Base-by-base conservation (phyloP, 805 yeast genomes). In the Candida michaelii region DNA sequence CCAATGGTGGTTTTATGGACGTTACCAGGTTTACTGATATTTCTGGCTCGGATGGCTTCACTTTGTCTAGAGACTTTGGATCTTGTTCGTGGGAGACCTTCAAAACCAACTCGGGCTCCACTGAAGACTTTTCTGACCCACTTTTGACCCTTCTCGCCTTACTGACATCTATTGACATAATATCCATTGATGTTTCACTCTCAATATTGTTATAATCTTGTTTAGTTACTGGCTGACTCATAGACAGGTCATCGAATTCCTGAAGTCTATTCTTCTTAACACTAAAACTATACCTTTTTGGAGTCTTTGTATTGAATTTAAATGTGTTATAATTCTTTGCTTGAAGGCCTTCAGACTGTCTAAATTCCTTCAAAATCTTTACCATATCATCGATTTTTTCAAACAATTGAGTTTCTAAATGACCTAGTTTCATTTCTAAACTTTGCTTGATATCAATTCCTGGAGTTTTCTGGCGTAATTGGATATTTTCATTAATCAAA, bases 401-500 rank as follows among this genome's bases (percentile, higher is more conserved):
- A 11, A 62, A 47, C 7, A 79, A 60, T 5, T 67, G 64, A 8
- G 50, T 53, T 49, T 79, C 83, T 27, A 79, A 58, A 1, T 53
- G 35, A 3, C 43, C 53, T 13, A 78, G 48, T 33, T 66, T 65
- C 13, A 60, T 62, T 36, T 68, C 71, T 21, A 77, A 49, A 46
- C 60, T 54, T 36, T 41, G 55, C 53, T 53, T 69, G 55, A 30
- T 57, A 57, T 27, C 56, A 36, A 37, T 59, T 23, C 57, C 55
- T 21, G 51, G 51, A n/a, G 52, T 30, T 39, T 71, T 59, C 23
- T 55, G 73, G 67, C 76, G 60, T 25, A 76, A 53, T 25, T 56
- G 54, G 42, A 74, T 63, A 49, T 79, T 80, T 47, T 79, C 82
- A 44, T 69, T 72, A 11, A 73, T 69, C 50, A 80, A 56, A 14